Percentiles rank a stretch among this genome's conserved stretches.
These are phyloP conservation scores for Fusarium torreyae DNA, from an alignment of 2,329 filamentous ascomycete genomes.

Conservation along the genomic window DNA sequence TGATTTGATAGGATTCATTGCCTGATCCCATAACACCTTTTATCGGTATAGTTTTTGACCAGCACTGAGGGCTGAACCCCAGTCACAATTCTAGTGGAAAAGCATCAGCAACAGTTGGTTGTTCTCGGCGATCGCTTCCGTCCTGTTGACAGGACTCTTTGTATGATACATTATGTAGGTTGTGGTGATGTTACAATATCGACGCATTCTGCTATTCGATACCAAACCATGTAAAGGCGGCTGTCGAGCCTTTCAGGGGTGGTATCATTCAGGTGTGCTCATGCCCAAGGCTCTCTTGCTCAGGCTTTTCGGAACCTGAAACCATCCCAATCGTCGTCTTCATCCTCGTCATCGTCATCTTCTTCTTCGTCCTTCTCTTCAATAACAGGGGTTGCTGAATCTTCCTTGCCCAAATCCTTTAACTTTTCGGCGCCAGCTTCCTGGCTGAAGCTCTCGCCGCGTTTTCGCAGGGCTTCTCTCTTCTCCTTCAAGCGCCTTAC, in stretches of 20 bases:
- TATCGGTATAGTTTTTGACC: constrained; percentile 2
- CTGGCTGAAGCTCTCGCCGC: constrained; percentile 51
- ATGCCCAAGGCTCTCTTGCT: not conserved
- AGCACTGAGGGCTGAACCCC: constrained; percentile 13
- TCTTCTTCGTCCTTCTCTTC: constrained; percentile 63
- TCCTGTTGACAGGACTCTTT: constrained; percentile 33
- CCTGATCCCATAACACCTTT: not conserved
- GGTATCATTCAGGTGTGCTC: not conserved
- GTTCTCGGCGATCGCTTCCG: constrained; percentile 11
- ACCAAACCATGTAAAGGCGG: not conserved
- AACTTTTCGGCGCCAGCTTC: constrained; percentile 46
- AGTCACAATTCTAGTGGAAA: constrained; percentile 18
- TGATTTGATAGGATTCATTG: not conserved
- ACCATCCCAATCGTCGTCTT: constrained; percentile 70
- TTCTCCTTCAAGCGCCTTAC: constrained; percentile 78
- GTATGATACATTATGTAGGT: constrained; percentile 50
- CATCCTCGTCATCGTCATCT: constrained; percentile 66
- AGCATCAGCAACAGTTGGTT: not conserved
- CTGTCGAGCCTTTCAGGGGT: not conserved
- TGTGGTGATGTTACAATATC: constrained; percentile 45
- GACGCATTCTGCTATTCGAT: constrained; percentile 18
- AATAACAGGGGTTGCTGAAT: constrained; percentile 49
- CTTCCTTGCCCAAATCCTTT: constrained; percentile 49
- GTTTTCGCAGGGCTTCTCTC: constrained; percentile 74
- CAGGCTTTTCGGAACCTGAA: constrained; percentile 64